These are phyloP conservation scores for Moricandia arvensis DNA, from an alignment of 345 rosid species.

Conservation along the genomic window DNA sequence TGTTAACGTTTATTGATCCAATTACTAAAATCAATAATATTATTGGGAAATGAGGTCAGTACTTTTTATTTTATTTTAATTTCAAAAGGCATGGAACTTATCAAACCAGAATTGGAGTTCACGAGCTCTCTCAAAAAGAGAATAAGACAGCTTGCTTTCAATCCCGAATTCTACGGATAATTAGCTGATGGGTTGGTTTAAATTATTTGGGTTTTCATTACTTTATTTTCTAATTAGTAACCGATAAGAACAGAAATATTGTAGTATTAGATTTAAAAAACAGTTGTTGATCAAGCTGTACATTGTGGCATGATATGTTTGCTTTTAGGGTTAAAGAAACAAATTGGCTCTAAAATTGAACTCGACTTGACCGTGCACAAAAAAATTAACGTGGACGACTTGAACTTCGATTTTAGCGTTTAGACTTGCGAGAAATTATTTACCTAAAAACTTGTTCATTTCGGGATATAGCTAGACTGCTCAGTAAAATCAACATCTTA, in stretches of 20 bases:
- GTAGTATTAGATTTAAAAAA: too few relatives aligned
- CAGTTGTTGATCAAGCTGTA: too few relatives aligned
- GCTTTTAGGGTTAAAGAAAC: too few relatives aligned
- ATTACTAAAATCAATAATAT: slow-evolving; percentile 7
- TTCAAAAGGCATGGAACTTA: slow-evolving; percentile 29
- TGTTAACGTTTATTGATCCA: slow-evolving; percentile 12
- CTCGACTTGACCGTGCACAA: too few relatives aligned
- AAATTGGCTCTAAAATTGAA: too few relatives aligned
- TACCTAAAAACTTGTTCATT: too few relatives aligned
- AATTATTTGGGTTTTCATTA: slow-evolving; percentile 5
- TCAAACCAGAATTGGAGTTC: slow-evolving; percentile 29
- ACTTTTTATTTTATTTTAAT: neutral
- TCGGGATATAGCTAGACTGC: too few relatives aligned
- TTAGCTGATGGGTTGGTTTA: neutral
- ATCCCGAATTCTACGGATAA: slow-evolving; percentile 40
- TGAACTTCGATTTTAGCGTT: too few relatives aligned
- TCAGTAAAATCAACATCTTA: too few relatives aligned
- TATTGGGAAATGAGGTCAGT: slow-evolving; percentile 19
- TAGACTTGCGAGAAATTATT: too few relatives aligned
- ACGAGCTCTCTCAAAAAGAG: slow-evolving; percentile 31
- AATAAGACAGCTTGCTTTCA: slow-evolving; percentile 38
- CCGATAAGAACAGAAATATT: neutral
- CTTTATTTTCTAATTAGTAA: slow-evolving; percentile 16
- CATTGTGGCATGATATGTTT: too few relatives aligned
- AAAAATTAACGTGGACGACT: too few relatives aligned